phyloP scores from a whole-genome alignment of 2,329 filamentous ascomycete species.

The Plenodomus tracheiphilus region DNA sequence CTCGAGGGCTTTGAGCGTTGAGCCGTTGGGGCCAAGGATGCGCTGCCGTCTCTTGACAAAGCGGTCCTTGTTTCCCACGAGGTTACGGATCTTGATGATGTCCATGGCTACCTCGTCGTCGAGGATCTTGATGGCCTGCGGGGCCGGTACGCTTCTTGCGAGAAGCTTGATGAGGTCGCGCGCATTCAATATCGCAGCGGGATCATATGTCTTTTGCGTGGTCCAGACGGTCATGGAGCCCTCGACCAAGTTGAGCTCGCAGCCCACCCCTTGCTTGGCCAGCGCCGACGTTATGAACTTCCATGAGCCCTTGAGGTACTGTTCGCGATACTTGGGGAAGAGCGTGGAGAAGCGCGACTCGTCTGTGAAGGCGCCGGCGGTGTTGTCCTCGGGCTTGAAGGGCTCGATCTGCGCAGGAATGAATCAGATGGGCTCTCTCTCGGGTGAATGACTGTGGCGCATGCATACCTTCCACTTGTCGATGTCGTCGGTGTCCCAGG shows the following conservation, averaged over 20 bases:
- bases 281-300: conserved; percentile 84
- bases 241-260: conserved; percentile 90
- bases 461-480: conserved; percentile 83
- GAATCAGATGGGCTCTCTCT: not conserved
- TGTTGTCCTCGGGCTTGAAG: conserved; percentile 85
- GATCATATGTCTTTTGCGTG: conserved; percentile 87
- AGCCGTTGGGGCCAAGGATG: conserved; percentile 87
- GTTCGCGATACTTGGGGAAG: conserved; percentile 96
- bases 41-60: conserved; percentile 94
- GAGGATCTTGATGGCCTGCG: conserved; percentile 90
- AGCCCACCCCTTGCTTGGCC: conserved; percentile 85
- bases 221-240: conserved; percentile 97
- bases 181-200: conserved; percentile 89
- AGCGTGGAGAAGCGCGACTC: conserved; percentile 86
- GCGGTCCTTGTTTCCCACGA: conserved; percentile 90
- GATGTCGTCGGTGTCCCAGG: conserved; percentile 91
- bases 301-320: conserved; percentile 92
- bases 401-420: conserved; percentile 63
- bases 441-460: not conserved
- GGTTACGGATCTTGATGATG: conserved; percentile 90
- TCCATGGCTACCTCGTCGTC: conserved; percentile 91
- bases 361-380: conserved; percentile 82
- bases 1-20: conserved; percentile 91
- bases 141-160: conserved; percentile 80
- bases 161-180: conserved; percentile 93